These are phyloP conservation scores for Solanum rostratum DNA, from an alignment of 257 asterid species.

Conservation along the genomic window DNA sequence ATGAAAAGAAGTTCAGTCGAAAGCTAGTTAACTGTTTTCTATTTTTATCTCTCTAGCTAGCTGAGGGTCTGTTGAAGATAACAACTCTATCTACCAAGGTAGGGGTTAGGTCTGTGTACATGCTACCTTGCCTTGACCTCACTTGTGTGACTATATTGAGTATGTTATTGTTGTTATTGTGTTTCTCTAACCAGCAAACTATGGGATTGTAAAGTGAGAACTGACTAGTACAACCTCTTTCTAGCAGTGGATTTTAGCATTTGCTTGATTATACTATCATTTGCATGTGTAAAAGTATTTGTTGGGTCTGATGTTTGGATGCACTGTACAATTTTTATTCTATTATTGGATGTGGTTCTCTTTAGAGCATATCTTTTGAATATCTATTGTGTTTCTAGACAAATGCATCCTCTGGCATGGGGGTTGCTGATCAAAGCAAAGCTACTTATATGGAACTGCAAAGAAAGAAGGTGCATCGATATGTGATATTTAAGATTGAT, in stretches of 20 bases:
- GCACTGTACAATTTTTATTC: neutral
- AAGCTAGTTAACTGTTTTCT: neutral
- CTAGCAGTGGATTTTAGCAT: neutral
- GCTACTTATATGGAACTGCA: constrained; percentile 50
- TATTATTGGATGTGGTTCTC: neutral
- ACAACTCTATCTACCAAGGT: too few species aligned
- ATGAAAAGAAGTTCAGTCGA: neutral
- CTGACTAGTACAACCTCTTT: neutral
- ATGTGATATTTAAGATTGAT: constrained; percentile 55
- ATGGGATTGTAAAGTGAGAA: neutral
- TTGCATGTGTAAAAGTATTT: neutral
- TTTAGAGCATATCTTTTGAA: neutral
- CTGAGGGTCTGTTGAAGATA: too few species aligned
- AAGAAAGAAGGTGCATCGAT: constrained; percentile 51
- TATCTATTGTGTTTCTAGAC: constrained; percentile 12
- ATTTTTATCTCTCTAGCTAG: neutral
- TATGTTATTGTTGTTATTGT: too few species aligned
- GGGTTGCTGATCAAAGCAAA: constrained; percentile 45
- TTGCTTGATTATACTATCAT: neutral
- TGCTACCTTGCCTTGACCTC: too few species aligned
- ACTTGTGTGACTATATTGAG: too few species aligned
- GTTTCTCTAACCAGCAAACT: neutral
- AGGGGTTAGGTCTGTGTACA: too few species aligned
- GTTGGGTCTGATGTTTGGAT: neutral
- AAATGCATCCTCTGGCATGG: constrained; percentile 55